These are phyloP conservation scores for Heritiera littoralis DNA, from an alignment of 345 rosid genomes.

Conservation along the genomic window DNA sequence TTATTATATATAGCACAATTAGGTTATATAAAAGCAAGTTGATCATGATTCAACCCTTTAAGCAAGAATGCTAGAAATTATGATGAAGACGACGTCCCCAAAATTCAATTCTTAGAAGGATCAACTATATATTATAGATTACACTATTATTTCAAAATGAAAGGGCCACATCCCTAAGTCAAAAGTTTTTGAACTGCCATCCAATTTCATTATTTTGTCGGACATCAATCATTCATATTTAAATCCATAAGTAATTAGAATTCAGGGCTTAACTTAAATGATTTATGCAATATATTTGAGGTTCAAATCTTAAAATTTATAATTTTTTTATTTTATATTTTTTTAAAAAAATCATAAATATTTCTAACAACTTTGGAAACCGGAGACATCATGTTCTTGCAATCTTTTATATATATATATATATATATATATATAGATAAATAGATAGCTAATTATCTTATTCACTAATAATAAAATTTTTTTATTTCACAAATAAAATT, in stretches of 20 bases:
- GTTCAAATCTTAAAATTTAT: too few species aligned
- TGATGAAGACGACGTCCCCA: not conserved
- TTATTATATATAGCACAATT: too few species aligned
- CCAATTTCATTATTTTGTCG: not conserved
- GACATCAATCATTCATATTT: not conserved
- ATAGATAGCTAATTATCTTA: too few species aligned
- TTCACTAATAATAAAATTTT: too few species aligned
- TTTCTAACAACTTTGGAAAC: not conserved
- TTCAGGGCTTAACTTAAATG: not conserved
- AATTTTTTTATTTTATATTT: too few species aligned
- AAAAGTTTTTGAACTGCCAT: not conserved
- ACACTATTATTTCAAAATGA: not conserved
- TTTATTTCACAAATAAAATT: too few species aligned
- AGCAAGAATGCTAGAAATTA: not conserved
- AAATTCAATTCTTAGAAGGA: not conserved
- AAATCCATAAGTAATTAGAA: not conserved
- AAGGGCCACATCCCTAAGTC: not conserved
- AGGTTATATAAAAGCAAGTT: not conserved
- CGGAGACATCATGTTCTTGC: not conserved
- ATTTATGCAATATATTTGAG: too few species aligned
- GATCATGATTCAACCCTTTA: slow-evolving; percentile 9
- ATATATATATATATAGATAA: too few species aligned
- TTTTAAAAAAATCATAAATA: not conserved
- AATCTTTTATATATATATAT: too few species aligned
- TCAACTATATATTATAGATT: not conserved